These are phyloP conservation scores for Microstegium vimineum DNA, from an alignment of 176 grass and related monocot species.

Conservation along the genomic window DNA sequence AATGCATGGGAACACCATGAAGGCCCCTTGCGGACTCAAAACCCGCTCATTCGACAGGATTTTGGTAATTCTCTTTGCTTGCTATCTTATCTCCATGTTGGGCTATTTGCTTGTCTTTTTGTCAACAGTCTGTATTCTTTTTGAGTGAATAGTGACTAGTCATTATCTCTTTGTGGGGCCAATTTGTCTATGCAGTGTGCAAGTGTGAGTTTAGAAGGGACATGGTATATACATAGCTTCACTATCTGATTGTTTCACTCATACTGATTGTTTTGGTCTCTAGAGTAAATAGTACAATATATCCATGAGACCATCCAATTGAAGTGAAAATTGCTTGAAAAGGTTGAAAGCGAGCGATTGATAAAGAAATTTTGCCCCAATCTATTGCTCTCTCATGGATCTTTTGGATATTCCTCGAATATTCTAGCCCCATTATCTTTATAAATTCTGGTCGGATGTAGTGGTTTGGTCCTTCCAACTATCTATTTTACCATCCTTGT, in stretches of 20 bases:
- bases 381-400: not conserved
- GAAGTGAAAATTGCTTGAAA: not conserved
- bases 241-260: not conserved
- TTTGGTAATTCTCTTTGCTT: conserved; percentile 51
- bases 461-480: not conserved
- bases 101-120: not conserved
- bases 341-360: not conserved
- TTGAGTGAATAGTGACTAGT: not conserved
- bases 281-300: conserved; percentile 6
- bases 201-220: not conserved
- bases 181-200: not conserved
- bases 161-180: not conserved
- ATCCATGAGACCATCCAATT: not conserved
- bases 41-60: conserved; percentile 83
- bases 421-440: conserved; percentile 1
- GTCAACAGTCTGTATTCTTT: not conserved
- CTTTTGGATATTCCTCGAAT: not conserved
- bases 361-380: not conserved
- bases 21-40: conserved; percentile 91
- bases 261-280: not conserved
- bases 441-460: conserved; percentile 10
- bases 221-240: conserved; percentile 1
- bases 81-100: not conserved
- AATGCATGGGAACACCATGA: conserved; percentile 97
- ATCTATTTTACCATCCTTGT: not conserved